Evolutionary conservation across 345 rosid species (phyloP).

Genomic region (Populus pruinosa): DNA sequence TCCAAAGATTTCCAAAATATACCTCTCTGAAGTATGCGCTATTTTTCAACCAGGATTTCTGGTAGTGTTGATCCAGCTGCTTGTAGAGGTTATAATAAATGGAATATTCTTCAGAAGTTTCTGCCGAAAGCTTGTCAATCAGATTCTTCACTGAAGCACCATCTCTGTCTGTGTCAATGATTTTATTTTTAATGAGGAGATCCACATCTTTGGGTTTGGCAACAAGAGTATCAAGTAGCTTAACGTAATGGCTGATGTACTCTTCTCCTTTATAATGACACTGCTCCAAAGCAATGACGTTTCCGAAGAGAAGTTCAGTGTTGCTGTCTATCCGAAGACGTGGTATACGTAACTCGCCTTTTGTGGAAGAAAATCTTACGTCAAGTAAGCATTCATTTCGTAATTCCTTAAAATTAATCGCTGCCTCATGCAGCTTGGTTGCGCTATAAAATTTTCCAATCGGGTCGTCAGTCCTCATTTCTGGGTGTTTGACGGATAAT

Average conservation of each 20-base stretch:
- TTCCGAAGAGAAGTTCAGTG: not conserved
- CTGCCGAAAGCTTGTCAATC: not conserved
- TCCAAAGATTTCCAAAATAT: not conserved
- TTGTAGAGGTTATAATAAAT: not conserved
- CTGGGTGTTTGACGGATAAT: not conserved
- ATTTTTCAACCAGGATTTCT: too few species aligned
- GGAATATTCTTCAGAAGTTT: not conserved
- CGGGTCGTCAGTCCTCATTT: rapidly evolving
- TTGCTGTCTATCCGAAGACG: not conserved
- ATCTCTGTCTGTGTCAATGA: not conserved
- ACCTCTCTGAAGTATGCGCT: not conserved
- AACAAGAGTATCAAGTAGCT: not conserved
- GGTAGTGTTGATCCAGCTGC: not conserved
- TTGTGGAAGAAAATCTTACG: not conserved
- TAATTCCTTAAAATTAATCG: not conserved
- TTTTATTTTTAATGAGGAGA: not conserved
- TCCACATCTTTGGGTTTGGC: not conserved
- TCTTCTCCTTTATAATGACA: not conserved
- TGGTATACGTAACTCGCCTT: not conserved
- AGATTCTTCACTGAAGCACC: not conserved
- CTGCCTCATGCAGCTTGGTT: not conserved
- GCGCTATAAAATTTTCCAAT: not conserved
- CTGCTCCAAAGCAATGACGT: not conserved
- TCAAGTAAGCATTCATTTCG: not conserved
- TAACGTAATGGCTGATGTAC: not conserved